These are phyloP conservation scores for Lichtheimia corymbifera DNA, from an alignment of 371 early-diverging fungal genomes.

Conservation along the genomic window DNA sequence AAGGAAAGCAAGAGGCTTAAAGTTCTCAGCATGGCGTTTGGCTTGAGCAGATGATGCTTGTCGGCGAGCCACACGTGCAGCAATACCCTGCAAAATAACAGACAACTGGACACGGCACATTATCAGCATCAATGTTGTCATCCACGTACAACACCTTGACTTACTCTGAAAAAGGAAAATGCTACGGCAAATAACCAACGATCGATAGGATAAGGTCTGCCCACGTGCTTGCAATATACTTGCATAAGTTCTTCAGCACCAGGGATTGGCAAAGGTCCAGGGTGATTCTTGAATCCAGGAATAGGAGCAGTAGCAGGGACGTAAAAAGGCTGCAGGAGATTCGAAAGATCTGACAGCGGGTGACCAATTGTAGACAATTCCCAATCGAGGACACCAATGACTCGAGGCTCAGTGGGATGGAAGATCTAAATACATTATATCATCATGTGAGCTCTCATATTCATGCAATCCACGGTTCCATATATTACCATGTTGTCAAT, in stretches of 20 bases:
- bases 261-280: slow-evolving; percentile 60
- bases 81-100: slow-evolving; percentile 86
- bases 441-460: slow-evolving; percentile 13
- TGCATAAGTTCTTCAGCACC: slow-evolving; percentile 63
- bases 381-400: slow-evolving; percentile 96
- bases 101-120: slow-evolving; percentile 45
- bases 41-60: slow-evolving; percentile 86
- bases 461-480: not conserved
- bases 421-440: slow-evolving; percentile 51
- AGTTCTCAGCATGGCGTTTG: slow-evolving; percentile 47
- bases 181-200: slow-evolving; percentile 58
- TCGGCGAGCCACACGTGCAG: slow-evolving; percentile 82
- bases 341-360: slow-evolving; percentile 89
- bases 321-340: slow-evolving; percentile 79
- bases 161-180: slow-evolving; percentile 48
- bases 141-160: not conserved
- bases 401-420: slow-evolving; percentile 75
- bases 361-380: slow-evolving; percentile 94
- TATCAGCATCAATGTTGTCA: not conserved
- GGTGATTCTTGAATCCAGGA: slow-evolving; percentile 36
- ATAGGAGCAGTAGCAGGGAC: slow-evolving; percentile 31
- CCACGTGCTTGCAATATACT: slow-evolving; percentile 60
- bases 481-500: slow-evolving; percentile 26
- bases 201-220: slow-evolving; percentile 67
- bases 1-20: slow-evolving; percentile 32